Evolutionary conservation across 208 protist species (phyloP).

Genomic region (Trypanosoma boissoni): DNA sequence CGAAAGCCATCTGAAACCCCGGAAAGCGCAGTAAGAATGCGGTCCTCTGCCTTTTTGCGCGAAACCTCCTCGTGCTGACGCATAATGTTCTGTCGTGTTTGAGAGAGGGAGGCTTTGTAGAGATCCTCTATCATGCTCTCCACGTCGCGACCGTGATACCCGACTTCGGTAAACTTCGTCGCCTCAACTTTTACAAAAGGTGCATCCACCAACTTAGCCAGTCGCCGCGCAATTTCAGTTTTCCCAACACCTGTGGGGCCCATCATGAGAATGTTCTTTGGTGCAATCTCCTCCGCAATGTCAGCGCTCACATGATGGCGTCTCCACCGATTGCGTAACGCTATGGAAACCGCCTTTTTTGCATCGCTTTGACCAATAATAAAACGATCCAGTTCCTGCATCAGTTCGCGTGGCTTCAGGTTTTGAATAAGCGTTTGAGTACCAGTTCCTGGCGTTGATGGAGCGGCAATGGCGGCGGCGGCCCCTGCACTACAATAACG

Average conservation of each 20-base stretch:
- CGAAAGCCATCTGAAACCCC: conserved; percentile 91
- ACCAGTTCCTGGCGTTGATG: conserved; percentile 19
- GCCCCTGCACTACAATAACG: conserved; percentile 57
- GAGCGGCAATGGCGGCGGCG: conserved; percentile 29
- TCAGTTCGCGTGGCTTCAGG: conserved; percentile 92
- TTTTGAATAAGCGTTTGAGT: conserved; percentile 68
- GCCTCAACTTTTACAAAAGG: conserved; percentile 99
- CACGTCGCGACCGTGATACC: conserved; percentile 96
- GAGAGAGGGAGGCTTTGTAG: conserved; percentile 91
- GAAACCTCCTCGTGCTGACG: conserved; percentile 84
- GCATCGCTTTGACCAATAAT: conserved; percentile 97
- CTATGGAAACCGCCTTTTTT: conserved; percentile 96
- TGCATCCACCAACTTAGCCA: conserved; percentile 96
- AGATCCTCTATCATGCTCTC: conserved; percentile 97
- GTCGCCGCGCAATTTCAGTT: conserved; percentile 95
- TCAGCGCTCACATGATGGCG: conserved; percentile 87
- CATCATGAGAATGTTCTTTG: conserved; percentile 96
- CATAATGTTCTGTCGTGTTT: conserved; percentile 91
- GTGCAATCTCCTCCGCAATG: conserved; percentile 91
- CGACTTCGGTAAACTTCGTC: conserved; percentile 98
- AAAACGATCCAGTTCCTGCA: conserved; percentile 94
- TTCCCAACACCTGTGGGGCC: conserved; percentile 94
- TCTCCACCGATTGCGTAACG: conserved; percentile 95
- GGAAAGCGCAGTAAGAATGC: conserved; percentile 85
- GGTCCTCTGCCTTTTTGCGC: conserved; percentile 81